A percentile compares a stretch with the other conserved stretches of the same genome.
These are phyloP conservation scores for Podila verticillata DNA, from an alignment of 192 early-diverging fungal species.

Conservation along the genomic window DNA sequence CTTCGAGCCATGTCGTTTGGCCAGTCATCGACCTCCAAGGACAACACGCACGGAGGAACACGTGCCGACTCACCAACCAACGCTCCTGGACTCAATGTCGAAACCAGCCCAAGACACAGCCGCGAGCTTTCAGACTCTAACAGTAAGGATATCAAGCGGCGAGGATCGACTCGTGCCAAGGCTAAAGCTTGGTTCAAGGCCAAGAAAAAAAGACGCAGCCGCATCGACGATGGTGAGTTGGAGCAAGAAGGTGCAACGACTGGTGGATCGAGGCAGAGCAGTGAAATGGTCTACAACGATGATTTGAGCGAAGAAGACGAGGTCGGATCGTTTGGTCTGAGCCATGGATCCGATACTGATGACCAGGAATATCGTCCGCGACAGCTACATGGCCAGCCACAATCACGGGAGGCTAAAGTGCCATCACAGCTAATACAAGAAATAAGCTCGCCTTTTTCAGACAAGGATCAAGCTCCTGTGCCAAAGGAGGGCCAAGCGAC, in stretches of 20 bases:
- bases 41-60: background rate
- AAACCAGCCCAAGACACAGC: slow-evolving; percentile 23
- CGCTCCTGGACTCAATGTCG: background rate
- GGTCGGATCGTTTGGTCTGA: background rate
- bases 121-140: slow-evolving; percentile 26
- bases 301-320: slow-evolving; percentile 1
- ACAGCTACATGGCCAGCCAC: background rate
- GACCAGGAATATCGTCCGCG: background rate
- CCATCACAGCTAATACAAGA: too few species aligned
- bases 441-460: too few species aligned
- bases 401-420: too few species aligned
- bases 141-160: slow-evolving; percentile 28
- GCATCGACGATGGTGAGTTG: background rate
- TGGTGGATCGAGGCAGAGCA: slow-evolving; percentile 1
- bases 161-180: slow-evolving; percentile 29
- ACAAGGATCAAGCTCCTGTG: too few species aligned
- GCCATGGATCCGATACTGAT: background rate
- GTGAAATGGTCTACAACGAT: background rate
- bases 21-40: slow-evolving; percentile 1
- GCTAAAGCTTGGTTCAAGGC: slow-evolving; percentile 48
- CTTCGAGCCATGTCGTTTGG: slow-evolving; percentile 47
- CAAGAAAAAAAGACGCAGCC: slow-evolving; percentile 25
- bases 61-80: background rate
- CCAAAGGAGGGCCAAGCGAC: background rate
- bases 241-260: background rate